Base-by-base conservation (phyloP, 306 rosid species). In the Cyclanthera cordifolia region DNA sequence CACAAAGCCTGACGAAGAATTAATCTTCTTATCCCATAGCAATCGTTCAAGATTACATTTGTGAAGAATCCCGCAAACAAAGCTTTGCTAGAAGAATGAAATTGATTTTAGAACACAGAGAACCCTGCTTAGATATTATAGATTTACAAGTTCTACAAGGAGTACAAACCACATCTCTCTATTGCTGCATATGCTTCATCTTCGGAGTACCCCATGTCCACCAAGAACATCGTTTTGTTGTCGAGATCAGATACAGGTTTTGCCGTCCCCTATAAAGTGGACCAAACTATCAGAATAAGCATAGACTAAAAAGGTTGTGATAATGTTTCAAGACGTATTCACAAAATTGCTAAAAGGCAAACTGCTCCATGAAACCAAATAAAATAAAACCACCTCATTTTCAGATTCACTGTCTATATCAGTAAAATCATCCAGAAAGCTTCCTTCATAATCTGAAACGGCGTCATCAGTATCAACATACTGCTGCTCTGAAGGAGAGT, bases 101-200 rank as follows among this genome's bases (percentile, higher is more conserved):
- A 57, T 6, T 4, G 17, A 9, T 32, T 59, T 59, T n/a, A n/a
- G 24, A 58, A 32, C 47, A 8, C 14, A 23, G 20, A 43, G 20
- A 49, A 37, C 2, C 12, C 15, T 37, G 39, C 51, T 53, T 49
- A 69, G 53, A 25, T 14, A 71, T 24, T 41, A 24, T 55, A 39
- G 20, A n/a, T 27, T 71, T 65, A 54, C 2, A 58, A 34, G 9
- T 25, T 17, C 71, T 12, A 46, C 55, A 45, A 16, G 12, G 19
- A 54, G 32, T 63, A 77, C 82, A 0, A 83, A 90, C 99, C 99
- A 64, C 91, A 90, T 90, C 99, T 88, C 71, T 90, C 87, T 11
- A 90, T 50, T 47, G 99, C 99, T 28, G 71, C 41, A 51, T 85
- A 79, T 74, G 91, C 97, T 79, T 86, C 99, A 2, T 76, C 78